These are phyloP conservation scores for Aspergillus hiratsukae DNA, from an alignment of 2,329 filamentous ascomycete genomes.

Conservation along the genomic window DNA sequence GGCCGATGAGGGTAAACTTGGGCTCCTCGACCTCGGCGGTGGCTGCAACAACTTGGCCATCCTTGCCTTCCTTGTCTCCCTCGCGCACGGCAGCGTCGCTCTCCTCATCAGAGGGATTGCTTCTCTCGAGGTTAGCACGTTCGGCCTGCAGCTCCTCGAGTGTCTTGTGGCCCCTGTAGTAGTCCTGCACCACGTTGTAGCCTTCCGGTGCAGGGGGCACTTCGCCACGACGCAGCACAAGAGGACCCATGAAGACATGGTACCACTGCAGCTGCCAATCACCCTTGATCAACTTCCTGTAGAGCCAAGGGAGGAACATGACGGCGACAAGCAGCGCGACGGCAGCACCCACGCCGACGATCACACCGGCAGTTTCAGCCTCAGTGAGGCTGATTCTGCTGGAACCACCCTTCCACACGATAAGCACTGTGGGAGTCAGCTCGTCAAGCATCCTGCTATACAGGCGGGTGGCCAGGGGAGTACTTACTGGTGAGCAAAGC, in stretches of 20 bases:
- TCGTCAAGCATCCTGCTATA: not conserved
- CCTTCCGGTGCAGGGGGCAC: slow-evolving; percentile 7
- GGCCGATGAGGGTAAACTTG: slow-evolving; percentile 7
- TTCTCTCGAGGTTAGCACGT: slow-evolving; percentile 1
- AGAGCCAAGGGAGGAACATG: slow-evolving; percentile 15
- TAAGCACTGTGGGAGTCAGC: slow-evolving; percentile 9
- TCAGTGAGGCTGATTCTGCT: slow-evolving; percentile 11
- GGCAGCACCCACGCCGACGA: slow-evolving; percentile 12
- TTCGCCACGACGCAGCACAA: slow-evolving; percentile 14
- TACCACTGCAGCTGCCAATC: slow-evolving; percentile 14
- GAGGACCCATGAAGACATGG: slow-evolving; percentile 12
- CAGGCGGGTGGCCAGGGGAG: not conserved
- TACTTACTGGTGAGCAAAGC: slow-evolving; percentile 12
- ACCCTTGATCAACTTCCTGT: slow-evolving; percentile 9
- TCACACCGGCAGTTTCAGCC: slow-evolving; percentile 7
- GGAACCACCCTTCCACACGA: slow-evolving; percentile 17
- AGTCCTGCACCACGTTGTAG: slow-evolving; percentile 8
- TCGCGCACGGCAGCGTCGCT: not conserved
- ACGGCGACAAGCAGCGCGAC: slow-evolving; percentile 4
- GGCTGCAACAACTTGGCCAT: not conserved
- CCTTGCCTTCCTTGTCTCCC: not conserved
- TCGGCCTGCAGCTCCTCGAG: slow-evolving; percentile 12
- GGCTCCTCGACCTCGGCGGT: not conserved
- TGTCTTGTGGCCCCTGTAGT: slow-evolving; percentile 18
- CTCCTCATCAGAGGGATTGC: not conserved